These are phyloP conservation scores for Hapsidospora chrysogenum DNA, from an alignment of 495 filamentous ascomycete genomes.

Conservation along the genomic window DNA sequence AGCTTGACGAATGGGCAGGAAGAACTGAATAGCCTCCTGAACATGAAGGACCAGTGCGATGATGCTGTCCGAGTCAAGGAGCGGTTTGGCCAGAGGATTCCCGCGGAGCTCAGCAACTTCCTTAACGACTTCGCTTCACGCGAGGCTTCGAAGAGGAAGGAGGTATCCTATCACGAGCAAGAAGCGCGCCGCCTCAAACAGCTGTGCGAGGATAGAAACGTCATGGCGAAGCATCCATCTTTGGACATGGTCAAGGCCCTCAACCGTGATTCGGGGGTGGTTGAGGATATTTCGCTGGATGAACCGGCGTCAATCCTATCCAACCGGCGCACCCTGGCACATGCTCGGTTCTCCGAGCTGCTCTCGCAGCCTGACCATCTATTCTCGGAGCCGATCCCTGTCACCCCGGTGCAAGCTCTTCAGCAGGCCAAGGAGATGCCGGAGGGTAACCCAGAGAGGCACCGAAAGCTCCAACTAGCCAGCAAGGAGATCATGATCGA, in stretches of 20 bases:
- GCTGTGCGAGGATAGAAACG: conserved; percentile 10
- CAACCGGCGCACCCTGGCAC: conserved; percentile 4
- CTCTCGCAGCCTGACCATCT: conserved; percentile 17
- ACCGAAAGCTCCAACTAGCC: conserved; percentile 8
- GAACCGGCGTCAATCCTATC: neutral
- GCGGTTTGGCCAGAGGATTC: conserved; percentile 7
- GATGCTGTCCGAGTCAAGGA: conserved; percentile 10
- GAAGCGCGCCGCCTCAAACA: neutral
- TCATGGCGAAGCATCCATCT: conserved; percentile 15
- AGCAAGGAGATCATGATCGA: conserved; percentile 18
- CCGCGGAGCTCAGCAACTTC: conserved; percentile 13
- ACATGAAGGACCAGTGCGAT: conserved; percentile 6
- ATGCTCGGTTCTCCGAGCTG: conserved; percentile 14
- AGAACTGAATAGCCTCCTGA: conserved; percentile 10
- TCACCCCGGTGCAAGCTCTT: conserved; percentile 8
- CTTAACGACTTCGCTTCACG: conserved; percentile 10
- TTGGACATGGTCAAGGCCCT: conserved; percentile 14
- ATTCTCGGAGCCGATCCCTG: conserved; percentile 4
- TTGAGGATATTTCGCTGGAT: conserved; percentile 1
- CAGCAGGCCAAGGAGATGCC: conserved; percentile 8
- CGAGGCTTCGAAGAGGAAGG: conserved; percentile 3
- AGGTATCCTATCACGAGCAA: conserved; percentile 7
- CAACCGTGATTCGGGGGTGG: conserved; percentile 11
- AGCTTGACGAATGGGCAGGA: conserved; percentile 13
- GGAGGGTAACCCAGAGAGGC: conserved; percentile 8